Conservation (phyloP, 2,329 filamentous ascomycete genomes). For the Fusarium caatingaense region DNA sequence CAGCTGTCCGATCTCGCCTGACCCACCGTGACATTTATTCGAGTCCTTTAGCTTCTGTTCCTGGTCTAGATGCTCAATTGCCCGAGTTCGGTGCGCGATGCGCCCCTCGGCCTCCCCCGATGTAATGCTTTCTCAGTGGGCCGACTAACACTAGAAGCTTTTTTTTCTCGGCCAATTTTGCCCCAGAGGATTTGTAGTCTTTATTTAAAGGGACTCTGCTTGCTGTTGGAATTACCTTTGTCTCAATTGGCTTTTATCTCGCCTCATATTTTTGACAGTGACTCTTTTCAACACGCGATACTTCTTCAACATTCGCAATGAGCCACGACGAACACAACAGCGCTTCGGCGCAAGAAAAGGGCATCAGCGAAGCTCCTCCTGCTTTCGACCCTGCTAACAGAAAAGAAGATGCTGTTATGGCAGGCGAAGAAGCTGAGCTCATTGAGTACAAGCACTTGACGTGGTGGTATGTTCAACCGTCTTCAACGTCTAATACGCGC, state of each 20-base stretch:
- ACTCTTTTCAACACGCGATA: constrained; percentile 1
- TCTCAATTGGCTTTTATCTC: background rate
- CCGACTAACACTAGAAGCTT: constrained; percentile 12
- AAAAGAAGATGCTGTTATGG: constrained; percentile 6
- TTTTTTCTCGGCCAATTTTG: constrained; percentile 22
- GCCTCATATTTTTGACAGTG: no score
- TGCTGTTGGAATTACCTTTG: background rate
- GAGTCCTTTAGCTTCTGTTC: background rate
- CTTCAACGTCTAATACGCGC: background rate
- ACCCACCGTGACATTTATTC: background rate
- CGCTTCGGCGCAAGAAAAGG: constrained; percentile 24
- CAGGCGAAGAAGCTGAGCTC: constrained; percentile 33
- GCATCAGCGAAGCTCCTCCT: background rate
- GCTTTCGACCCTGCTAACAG: background rate
- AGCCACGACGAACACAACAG: background rate
- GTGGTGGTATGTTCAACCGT: constrained; percentile 50
- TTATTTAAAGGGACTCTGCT: background rate
- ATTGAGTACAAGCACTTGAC: constrained; percentile 54
- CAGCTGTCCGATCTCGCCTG: constrained; percentile 6
- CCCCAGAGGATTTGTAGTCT: background rate
- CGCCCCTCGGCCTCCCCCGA: constrained; percentile 20
- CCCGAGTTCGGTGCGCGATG: constrained; percentile 28
- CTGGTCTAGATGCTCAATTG: constrained; percentile 1
- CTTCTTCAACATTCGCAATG: constrained; percentile 1
- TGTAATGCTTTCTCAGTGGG: constrained; percentile 8